Conservation (phyloP, 176 grass and related monocot genomes). For the Raddia guianensis region DNA sequence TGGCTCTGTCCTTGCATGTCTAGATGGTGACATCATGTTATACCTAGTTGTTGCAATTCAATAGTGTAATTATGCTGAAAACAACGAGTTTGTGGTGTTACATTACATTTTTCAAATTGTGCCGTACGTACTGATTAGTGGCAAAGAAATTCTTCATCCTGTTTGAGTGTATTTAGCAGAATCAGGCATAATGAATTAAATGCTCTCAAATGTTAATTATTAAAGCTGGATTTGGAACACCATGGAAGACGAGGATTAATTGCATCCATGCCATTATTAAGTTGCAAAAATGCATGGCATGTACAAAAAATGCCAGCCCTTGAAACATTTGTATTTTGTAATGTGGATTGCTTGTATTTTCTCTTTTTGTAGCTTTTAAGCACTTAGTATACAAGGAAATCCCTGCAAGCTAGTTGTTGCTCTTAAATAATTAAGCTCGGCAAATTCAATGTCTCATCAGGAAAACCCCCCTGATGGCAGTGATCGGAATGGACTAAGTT, state of each 20-base stretch:
- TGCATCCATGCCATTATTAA: no score
- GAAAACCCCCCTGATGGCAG: not conserved
- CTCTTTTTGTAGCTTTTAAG: conserved; percentile 10
- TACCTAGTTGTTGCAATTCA: not conserved
- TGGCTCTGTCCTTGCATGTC: not conserved
- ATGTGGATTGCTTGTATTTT: conserved; percentile 1
- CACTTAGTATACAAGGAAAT: no score
- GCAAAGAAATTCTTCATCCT: conserved; percentile 6
- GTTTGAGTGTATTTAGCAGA: not conserved
- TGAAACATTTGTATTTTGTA: not conserved
- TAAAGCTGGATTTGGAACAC: not conserved
- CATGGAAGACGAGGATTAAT: not conserved
- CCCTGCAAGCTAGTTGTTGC: no score
- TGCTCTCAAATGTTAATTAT: conserved; percentile 23
- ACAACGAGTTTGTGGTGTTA: not conserved
- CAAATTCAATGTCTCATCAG: conserved; percentile 14
- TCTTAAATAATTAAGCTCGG: not conserved
- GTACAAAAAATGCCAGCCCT: no score
- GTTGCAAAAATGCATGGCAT: no score
- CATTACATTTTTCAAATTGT: not conserved
- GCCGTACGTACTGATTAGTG: not conserved
- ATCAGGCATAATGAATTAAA: conserved; percentile 8
- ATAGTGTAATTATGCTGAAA: conserved; percentile 6
- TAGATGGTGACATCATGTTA: not conserved
- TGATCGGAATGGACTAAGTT: no score